Evolutionary conservation across 805 yeast species (phyloP), one percentile per base, ranked within the genome.

Genomic region (Zygoascus tannicola): DNA sequence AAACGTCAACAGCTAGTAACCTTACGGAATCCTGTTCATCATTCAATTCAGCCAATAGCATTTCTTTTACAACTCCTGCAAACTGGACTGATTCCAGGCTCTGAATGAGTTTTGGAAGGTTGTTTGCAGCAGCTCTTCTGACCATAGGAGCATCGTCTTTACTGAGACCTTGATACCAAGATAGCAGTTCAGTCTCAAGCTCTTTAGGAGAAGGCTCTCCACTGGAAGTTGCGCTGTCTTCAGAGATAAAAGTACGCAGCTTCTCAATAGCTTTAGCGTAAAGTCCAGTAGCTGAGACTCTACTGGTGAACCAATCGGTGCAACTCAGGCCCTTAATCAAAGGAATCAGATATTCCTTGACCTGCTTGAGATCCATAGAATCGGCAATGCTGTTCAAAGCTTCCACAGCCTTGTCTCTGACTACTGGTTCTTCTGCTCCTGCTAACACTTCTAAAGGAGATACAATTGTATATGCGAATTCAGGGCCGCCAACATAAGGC

Each of bases 111-210:
- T 63, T 68, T 2, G 98, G 96, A 53, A 92, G 73, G 56, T 82
- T 76, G 35, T 77, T 76, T 4, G 95, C 97, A 14, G 97, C 94
- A 7, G 95, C 83, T 60, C 97, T 80, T 64, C 95, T 80, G 18
- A 92, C 97, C 96, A 92, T 87, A 49, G 99, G 98, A 16, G 95
- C 85, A 47, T 92, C 98, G 63, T 92, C 97, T 51, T 74, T 75
- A 40, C 84, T 76, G 53, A 92, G 70, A 52, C 79, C 82, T 47
- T 76, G 69, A 63, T 80, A 90, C 36, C 81, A 65, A 34, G 73
- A 70, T 50, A 87, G 70, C 47, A 92, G 68, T 60, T 90, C 49
- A 30, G 47, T 47, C 19, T 55, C 56, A 12, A 20, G 30, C 18
- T 39, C 36, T 15, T 33, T 33, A 23, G 52, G 44, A 22, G 50